These are phyloP conservation scores for Cytidiella melzeri DNA, from an alignment of 768 basidiomycete genomes.

Conservation along the genomic window DNA sequence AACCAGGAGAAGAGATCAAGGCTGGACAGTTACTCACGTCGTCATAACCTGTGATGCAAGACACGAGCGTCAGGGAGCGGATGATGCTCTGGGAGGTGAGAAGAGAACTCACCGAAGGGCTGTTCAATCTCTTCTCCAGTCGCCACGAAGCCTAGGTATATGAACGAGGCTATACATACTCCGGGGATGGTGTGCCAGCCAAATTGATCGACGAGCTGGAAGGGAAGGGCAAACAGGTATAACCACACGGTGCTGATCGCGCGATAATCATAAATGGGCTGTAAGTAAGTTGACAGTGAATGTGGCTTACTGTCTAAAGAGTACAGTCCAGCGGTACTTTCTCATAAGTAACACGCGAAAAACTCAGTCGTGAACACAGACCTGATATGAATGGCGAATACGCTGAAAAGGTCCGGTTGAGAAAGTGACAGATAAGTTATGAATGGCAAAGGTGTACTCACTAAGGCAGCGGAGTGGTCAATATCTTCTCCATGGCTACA, in stretches of 20 bases:
- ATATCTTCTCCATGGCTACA: slow-evolving; percentile 48
- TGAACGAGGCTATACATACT: slow-evolving; percentile 59
- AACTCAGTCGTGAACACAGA: slow-evolving; percentile 9
- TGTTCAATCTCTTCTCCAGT: slow-evolving; percentile 69
- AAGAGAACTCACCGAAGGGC: slow-evolving; percentile 45
- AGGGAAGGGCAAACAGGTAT: slow-evolving; percentile 72
- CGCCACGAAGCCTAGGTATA: slow-evolving; percentile 71
- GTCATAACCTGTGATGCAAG: slow-evolving; percentile 42
- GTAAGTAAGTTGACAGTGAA: background rate
- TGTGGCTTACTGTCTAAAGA: slow-evolving; percentile 20
- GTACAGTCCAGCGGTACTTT: background rate
- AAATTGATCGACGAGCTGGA: slow-evolving; percentile 62
- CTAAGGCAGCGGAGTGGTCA: slow-evolving; percentile 65
- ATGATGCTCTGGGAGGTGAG: background rate
- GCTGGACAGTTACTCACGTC: slow-evolving; percentile 32
- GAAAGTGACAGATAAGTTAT: slow-evolving; percentile 1
- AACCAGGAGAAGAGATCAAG: background rate
- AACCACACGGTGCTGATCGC: slow-evolving; percentile 52
- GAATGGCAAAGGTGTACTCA: slow-evolving; percentile 28
- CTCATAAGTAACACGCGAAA: background rate
- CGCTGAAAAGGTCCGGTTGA: slow-evolving; percentile 29
- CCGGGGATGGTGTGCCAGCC: slow-evolving; percentile 63
- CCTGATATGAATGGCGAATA: slow-evolving; percentile 62
- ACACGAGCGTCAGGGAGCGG: background rate
- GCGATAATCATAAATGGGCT: background rate